Percentiles rank a stretch among this genome's conserved stretches.
Evolutionary conservation across 768 basidiomycete species (phyloP).

Genomic region (Leccinum barrowsii): DNA sequence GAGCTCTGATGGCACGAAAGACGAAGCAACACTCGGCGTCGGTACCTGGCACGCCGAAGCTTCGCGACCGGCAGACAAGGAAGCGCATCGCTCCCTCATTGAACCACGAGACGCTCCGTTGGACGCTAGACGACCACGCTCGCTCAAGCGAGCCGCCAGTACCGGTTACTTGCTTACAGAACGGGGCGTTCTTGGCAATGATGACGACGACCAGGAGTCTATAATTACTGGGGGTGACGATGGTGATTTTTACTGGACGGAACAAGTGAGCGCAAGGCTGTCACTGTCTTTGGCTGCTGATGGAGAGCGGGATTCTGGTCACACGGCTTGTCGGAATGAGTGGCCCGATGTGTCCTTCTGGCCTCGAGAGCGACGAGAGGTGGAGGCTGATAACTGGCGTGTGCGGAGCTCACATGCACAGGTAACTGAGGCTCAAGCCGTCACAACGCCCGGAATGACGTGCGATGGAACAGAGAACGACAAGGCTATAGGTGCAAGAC

Average conservation of each 20-base stretch:
- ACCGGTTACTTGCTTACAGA: background rate
- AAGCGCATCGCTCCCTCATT: background rate
- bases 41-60: background rate
- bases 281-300: background rate
- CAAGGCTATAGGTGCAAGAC: background rate
- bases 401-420: background rate
- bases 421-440: background rate
- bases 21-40: background rate
- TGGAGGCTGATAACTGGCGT: conserved; percentile 14
- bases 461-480: background rate
- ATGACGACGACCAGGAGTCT: background rate
- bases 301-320: background rate
- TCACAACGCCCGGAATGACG: background rate
- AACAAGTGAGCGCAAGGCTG: conserved; percentile 8
- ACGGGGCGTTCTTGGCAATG: background rate
- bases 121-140: background rate
- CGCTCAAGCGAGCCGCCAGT: conserved; percentile 1
- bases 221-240: no score
- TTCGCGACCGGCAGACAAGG: background rate
- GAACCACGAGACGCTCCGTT: background rate
- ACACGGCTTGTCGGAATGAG: background rate
- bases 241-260: conserved; percentile 8
- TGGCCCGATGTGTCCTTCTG: background rate
- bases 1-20: background rate
- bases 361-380: conserved; percentile 2